Percentiles rank a stretch among this genome's conserved stretches.
Evolutionary conservation across 2,329 filamentous ascomycete genomes (phyloP).

Genomic region (Ramichloridium luteum): DNA sequence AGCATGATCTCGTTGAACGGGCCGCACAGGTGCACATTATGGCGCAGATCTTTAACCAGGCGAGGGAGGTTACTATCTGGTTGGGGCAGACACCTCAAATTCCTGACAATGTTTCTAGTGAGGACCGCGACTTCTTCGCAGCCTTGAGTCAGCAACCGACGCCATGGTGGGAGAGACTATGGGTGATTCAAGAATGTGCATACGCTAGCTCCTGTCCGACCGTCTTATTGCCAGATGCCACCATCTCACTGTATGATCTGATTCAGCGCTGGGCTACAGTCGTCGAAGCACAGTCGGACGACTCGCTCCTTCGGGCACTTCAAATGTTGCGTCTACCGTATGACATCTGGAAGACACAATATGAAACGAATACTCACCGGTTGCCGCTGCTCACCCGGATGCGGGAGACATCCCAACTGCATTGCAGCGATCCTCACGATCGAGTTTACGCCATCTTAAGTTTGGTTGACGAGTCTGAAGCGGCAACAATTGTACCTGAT

Average conservation of each 20-base stretch:
- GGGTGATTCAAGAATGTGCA: background rate
- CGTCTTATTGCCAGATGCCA: background rate
- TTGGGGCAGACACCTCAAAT: background rate
- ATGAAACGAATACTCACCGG: background rate
- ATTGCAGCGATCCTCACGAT: background rate
- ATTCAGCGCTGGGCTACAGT: background rate
- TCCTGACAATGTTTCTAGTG: background rate
- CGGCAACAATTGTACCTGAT: background rate
- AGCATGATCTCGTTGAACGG: slow-evolving; percentile 1
- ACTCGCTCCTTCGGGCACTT: background rate
- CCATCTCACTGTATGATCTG: background rate
- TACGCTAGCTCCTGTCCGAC: background rate
- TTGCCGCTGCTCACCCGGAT: background rate
- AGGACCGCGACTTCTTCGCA: background rate
- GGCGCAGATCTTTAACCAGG: background rate
- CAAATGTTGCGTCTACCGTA: too few species aligned
- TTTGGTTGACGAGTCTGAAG: background rate
- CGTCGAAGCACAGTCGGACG: background rate
- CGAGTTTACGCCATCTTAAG: background rate
- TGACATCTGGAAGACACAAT: background rate
- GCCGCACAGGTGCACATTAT: slow-evolving; percentile 1
- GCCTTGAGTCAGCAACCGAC: background rate
- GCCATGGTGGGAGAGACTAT: background rate
- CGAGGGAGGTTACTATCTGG: slow-evolving; percentile 1
- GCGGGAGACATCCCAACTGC: background rate